A percentile compares a stretch with the other conserved stretches of the same genome.
phyloP scores from a whole-genome alignment of 2,329 filamentous ascomycete genomes.

The Trichoderma sp. region DNA sequence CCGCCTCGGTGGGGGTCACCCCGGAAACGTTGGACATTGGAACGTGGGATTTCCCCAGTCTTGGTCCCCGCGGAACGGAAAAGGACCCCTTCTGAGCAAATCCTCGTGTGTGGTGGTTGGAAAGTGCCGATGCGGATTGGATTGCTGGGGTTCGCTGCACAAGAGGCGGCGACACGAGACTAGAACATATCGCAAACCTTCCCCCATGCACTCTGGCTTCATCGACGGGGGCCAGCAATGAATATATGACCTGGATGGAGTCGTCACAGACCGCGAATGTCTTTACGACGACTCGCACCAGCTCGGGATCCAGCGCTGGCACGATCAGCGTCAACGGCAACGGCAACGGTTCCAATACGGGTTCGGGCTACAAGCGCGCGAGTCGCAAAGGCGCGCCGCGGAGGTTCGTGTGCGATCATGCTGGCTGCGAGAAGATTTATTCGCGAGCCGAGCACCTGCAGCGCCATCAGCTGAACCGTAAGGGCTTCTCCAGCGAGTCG shows the following conservation, averaged over 20 bases:
- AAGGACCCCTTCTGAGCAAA: conserved; percentile 1
- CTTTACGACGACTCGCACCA: conserved; percentile 12
- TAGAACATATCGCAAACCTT: neutral
- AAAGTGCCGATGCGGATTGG: conserved; percentile 3
- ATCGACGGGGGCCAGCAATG: conserved; percentile 19
- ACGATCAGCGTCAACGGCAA: conserved; percentile 16
- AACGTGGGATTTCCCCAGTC: conserved; percentile 20
- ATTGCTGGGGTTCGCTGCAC: conserved; percentile 17
- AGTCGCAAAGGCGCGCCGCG: conserved; percentile 53
- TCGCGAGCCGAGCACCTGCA: conserved; percentile 80
- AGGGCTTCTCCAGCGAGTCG: too few species aligned
- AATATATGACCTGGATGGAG: conserved; percentile 27
- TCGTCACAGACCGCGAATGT: conserved; percentile 26
- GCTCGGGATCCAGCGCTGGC: conserved; percentile 9
- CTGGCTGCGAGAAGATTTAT: conserved; percentile 77
- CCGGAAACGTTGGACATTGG: conserved; percentile 13
- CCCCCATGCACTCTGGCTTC: conserved; percentile 17
- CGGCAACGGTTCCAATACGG: neutral
- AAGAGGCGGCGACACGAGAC: conserved; percentile 1
- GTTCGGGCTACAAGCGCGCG: conserved; percentile 49
- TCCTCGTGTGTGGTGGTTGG: neutral
- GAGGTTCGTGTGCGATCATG: conserved; percentile 64
- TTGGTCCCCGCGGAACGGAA: conserved; percentile 20
- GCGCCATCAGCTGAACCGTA: conserved; percentile 80
- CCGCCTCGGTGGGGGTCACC: conserved; percentile 25